Evolutionary conservation across 2,329 filamentous ascomycete genomes (phyloP).

Genomic region (Ophiostoma quercus): DNA sequence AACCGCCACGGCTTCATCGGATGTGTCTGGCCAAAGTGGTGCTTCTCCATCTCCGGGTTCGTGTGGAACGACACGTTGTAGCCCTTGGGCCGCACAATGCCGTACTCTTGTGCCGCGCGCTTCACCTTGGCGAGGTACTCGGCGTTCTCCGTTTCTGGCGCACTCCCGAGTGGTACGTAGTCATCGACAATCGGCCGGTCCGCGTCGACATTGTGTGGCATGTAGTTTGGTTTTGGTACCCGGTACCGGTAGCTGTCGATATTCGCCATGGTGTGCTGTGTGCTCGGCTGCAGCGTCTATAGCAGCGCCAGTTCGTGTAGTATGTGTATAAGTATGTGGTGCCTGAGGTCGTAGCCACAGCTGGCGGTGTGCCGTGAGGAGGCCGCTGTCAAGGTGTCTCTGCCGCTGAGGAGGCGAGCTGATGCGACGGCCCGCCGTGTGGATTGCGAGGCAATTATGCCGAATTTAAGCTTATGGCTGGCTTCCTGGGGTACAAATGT

Average conservation of each 20-base stretch:
- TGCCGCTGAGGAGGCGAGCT: not conserved
- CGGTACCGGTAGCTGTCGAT: slow-evolving; percentile 48
- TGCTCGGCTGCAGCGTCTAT: slow-evolving; percentile 28
- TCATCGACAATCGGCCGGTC: slow-evolving; percentile 50
- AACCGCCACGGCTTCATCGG: slow-evolving; percentile 99
- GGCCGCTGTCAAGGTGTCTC: not conserved
- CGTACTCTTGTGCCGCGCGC: slow-evolving; percentile 54
- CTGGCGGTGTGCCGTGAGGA: not conserved
- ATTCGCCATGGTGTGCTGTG: slow-evolving; percentile 26
- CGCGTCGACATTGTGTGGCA: slow-evolving; percentile 50
- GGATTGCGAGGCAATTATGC: not conserved
- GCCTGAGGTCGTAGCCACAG: not conserved
- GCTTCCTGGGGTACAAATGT: not conserved
- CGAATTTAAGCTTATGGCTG: no score
- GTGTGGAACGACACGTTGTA: slow-evolving; percentile 94
- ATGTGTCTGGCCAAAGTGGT: slow-evolving; percentile 94
- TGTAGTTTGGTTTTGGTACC: slow-evolving; percentile 55
- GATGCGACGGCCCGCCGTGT: not conserved
- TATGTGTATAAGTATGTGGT: not conserved
- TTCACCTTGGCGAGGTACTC: slow-evolving; percentile 55
- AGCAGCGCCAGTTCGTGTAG: not conserved
- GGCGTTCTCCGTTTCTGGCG: slow-evolving; percentile 51
- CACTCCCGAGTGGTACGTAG: slow-evolving; percentile 47
- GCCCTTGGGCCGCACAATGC: slow-evolving; percentile 73
- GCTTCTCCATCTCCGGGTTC: slow-evolving; percentile 89